Conservation (phyloP, 1,284 basidiomycete genomes). For the Pyrrhoderma lamaoense region DNA sequence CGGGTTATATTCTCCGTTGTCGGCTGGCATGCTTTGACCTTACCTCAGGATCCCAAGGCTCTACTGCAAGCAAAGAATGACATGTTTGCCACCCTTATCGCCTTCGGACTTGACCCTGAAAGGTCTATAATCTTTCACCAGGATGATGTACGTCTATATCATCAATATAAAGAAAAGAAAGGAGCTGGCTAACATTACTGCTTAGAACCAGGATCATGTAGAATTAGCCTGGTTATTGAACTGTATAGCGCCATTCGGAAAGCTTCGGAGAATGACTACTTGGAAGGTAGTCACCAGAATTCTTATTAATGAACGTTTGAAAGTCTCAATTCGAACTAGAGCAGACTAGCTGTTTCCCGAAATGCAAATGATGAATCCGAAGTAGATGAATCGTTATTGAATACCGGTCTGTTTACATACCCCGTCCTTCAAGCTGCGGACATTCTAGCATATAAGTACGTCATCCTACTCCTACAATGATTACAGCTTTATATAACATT, state of each 20-base stretch:
- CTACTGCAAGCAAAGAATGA: conserved; percentile 62
- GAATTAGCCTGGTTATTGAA: conserved; percentile 91
- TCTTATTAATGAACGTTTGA: neutral
- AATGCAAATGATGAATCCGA: conserved; percentile 71
- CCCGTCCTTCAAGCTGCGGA: conserved; percentile 94
- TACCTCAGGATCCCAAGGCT: conserved; percentile 75
- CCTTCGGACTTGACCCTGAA: conserved; percentile 78
- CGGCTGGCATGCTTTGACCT: conserved; percentile 86
- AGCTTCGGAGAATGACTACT: conserved; percentile 85
- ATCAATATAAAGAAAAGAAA: neutral
- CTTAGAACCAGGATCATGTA: conserved; percentile 74
- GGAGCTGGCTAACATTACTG: neutral
- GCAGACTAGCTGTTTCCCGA: conserved; percentile 66
- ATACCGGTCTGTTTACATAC: conserved; percentile 85
- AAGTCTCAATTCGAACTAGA: conserved; percentile 34
- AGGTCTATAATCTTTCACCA: conserved; percentile 81
- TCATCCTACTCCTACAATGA: conserved; percentile 5
- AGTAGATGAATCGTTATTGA: conserved; percentile 75
- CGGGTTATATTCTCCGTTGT: conserved; percentile 81
- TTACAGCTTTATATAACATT: too few relatives aligned
- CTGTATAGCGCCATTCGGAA: conserved; percentile 79
- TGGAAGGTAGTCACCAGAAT: conserved; percentile 67
- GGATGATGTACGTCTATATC: conserved; percentile 60
- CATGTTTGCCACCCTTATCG: conserved; percentile 78
- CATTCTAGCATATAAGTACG: conserved; percentile 77